Base-by-base conservation (phyloP, 1,284 basidiomycete species). In the Volvariella surrecta region DNA sequence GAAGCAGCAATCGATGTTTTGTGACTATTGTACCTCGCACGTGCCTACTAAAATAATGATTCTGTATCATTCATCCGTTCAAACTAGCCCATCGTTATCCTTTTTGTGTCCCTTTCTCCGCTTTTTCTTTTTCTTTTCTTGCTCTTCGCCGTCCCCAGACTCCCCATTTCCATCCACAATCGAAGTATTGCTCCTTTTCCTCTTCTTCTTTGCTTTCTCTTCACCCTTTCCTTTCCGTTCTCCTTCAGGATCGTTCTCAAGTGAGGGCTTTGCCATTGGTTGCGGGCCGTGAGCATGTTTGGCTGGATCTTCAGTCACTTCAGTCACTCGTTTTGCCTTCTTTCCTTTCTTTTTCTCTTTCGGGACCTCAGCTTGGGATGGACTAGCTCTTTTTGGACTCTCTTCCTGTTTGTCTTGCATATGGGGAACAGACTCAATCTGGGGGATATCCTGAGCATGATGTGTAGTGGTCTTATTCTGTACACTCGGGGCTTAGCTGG, bases 361-460 rank as follows among this genome's bases (percentile, higher is more conserved):
- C 38, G 57, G 53, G 20, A 48, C 46, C 55, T 55, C 45, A 28
- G 11, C 24, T n/a, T n/a, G n/a, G n/a, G n/a, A n/a, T n/a, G n/a
- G n/a, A n/a, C n/a, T n/a, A n/a, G n/a, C n/a, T n/a, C n/a, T n/a
- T n/a, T n/a, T n/a, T n/a, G n/a, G n/a, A n/a, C n/a, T n/a, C n/a
- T n/a, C n/a, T n/a, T n/a, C n/a, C n/a, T n/a, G n/a, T n/a, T n/a
- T n/a, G n/a, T n/a, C n/a, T n/a, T n/a, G n/a, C n/a, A n/a, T n/a
- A n/a, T n/a, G n/a, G n/a, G n/a, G n/a, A n/a, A n/a, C n/a, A n/a
- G n/a, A n/a, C n/a, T n/a, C n/a, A n/a, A n/a, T n/a, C n/a, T n/a
- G n/a, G n/a, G n/a, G n/a, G n/a, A n/a, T n/a, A n/a, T n/a, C n/a
- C n/a, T n/a, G n/a, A n/a, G n/a, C n/a, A n/a, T n/a, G n/a, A n/a